phyloP scores from a whole-genome alignment of 768 basidiomycete genomes.

The Albatrellus ellisii region DNA sequence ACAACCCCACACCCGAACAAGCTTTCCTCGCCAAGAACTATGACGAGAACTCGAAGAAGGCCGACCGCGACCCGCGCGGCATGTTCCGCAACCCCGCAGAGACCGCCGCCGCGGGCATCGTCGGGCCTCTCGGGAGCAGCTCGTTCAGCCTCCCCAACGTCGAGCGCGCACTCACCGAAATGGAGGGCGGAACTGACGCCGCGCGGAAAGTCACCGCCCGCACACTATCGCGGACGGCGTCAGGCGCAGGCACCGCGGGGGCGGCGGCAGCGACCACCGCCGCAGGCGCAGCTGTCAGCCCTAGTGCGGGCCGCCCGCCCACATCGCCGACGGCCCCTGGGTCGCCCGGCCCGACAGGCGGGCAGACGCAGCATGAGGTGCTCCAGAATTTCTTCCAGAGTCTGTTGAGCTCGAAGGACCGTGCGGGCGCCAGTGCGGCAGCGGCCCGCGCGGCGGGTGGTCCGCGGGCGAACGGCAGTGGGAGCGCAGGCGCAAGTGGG shows the following conservation, averaged over 20 bases:
- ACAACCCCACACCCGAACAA: constrained; percentile 79
- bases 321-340: constrained; percentile 19
- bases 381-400: constrained; percentile 84
- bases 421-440: constrained; percentile 23
- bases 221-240: constrained; percentile 15
- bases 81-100: constrained; percentile 75
- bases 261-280: constrained; percentile 15
- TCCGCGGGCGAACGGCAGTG: neutral
- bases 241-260: constrained; percentile 16
- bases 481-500: neutral
- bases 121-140: constrained; percentile 85
- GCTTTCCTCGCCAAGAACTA: constrained; percentile 84
- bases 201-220: constrained; percentile 14
- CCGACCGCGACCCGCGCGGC: constrained; percentile 79
- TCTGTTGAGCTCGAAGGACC: constrained; percentile 58
- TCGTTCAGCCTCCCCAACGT: constrained; percentile 81
- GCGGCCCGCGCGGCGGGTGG: constrained; percentile 18
- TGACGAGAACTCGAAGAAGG: constrained; percentile 83
- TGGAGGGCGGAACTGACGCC: constrained; percentile 47
- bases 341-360: constrained; percentile 33
- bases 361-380: constrained; percentile 71
- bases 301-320: constrained; percentile 10
- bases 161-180: constrained; percentile 75
- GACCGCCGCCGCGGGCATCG: constrained; percentile 56
- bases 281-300: constrained; percentile 8